phyloP scores from a whole-genome alignment of 148 eudicot species.

The Rhododendron griersonianum region DNA sequence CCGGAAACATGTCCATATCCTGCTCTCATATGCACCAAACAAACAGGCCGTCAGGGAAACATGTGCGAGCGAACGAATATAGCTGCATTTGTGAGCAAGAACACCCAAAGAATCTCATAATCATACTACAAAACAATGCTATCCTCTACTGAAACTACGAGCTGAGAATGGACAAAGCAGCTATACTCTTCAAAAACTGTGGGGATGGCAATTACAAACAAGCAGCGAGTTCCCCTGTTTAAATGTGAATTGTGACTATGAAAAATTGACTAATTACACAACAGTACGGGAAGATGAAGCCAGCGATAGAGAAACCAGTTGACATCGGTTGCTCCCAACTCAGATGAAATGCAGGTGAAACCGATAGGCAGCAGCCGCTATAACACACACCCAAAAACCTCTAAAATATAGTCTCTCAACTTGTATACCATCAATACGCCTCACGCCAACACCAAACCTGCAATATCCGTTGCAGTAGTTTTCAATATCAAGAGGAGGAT shows the following conservation, averaged over 20 bases:
- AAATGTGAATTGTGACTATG: not conserved
- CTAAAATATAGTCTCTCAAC: conserved; percentile 5
- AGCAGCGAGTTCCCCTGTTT: conserved; percentile 3
- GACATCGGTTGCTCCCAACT: not conserved
- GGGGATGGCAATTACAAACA: not conserved
- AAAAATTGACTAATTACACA: conserved; percentile 21
- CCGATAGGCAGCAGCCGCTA: not conserved
- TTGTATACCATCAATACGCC: not conserved
- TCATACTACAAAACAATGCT: not conserved
- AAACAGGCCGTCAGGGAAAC: not conserved
- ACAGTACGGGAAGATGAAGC: not conserved
- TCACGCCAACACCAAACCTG: conserved; percentile 14
- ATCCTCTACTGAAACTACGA: not conserved
- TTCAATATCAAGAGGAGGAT: not conserved
- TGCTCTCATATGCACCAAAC: not conserved
- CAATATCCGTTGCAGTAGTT: not conserved
- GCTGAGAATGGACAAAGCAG: not conserved
- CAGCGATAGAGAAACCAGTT: not conserved
- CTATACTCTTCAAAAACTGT: conserved; percentile 1
- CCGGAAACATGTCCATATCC: not conserved
- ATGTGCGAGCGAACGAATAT: not conserved
- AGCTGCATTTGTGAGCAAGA: not conserved
- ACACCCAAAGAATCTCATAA: not conserved
- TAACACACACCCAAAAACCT: not conserved
- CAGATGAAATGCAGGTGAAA: not conserved